These are phyloP conservation scores for Pilasporangium apinafurcum DNA, from an alignment of 352 stramenopile genomes.

Conservation along the genomic window DNA sequence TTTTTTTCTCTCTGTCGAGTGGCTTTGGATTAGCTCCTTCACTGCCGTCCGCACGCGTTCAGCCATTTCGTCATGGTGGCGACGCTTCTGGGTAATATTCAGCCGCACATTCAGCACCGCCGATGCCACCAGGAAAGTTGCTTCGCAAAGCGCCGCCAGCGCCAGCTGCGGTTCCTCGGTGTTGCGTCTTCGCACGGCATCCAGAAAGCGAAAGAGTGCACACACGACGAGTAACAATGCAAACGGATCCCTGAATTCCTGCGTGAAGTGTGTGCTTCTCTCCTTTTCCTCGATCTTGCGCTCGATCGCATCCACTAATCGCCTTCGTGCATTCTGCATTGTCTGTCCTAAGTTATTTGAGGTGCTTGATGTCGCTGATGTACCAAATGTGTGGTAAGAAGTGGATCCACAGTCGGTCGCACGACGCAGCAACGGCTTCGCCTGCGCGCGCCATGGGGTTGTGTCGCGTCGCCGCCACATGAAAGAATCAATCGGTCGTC, in stretches of 20 bases:
- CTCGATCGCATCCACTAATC: constrained; percentile 61
- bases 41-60: constrained; percentile 68
- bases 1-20: background rate
- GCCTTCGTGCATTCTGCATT: constrained; percentile 33
- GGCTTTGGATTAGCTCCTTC: constrained; percentile 37
- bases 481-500: too few species aligned
- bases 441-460: constrained; percentile 1
- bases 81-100: constrained; percentile 57
- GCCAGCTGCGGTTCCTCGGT: constrained; percentile 12
- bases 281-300: constrained; percentile 71
- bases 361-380: background rate
- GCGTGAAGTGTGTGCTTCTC: constrained; percentile 45
- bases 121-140: constrained; percentile 46
- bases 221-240: constrained; percentile 61
- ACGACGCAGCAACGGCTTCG: background rate
- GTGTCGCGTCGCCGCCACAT: background rate
- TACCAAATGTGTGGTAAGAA: constrained; percentile 7
- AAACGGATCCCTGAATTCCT: constrained; percentile 72
- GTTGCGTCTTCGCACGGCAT: constrained; percentile 27
- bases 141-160: constrained; percentile 36
- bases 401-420: background rate
- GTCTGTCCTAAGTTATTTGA: constrained; percentile 34
- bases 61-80: constrained; percentile 72
- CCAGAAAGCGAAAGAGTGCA: constrained; percentile 49
- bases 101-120: constrained; percentile 56